Percentiles rank a stretch among this genome's conserved stretches.
These are phyloP conservation scores for Yamadazyma dendronema DNA, from an alignment of 1,139 yeast species.

Conservation along the genomic window DNA sequence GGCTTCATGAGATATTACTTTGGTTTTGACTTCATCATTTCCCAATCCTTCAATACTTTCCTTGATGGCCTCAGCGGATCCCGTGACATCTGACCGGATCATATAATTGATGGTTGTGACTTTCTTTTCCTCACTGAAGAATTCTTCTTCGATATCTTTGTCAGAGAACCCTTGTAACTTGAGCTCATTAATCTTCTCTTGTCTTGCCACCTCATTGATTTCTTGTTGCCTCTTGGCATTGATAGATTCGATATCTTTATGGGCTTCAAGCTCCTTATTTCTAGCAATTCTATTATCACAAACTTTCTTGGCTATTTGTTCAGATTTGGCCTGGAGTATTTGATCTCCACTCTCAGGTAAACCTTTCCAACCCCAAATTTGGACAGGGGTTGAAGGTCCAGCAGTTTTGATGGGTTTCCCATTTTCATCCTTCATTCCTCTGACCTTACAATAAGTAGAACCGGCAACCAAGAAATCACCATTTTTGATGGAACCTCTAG, in stretches of 20 bases:
- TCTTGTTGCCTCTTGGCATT: conserved; percentile 57
- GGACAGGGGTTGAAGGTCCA: conserved; percentile 88
- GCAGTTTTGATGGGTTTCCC: conserved; percentile 68
- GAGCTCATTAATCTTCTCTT: conserved; percentile 53
- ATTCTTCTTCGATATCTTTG: conserved; percentile 29
- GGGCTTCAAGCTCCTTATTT: conserved; percentile 57
- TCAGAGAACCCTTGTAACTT: conserved; percentile 56
- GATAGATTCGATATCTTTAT: conserved; percentile 65
- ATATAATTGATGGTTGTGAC: conserved; percentile 42
- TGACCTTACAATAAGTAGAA: conserved; percentile 79
- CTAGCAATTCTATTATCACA: conserved; percentile 60
- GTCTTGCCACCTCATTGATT: conserved; percentile 45
- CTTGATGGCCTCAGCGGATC: conserved; percentile 59
- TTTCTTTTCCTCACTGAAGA: conserved; percentile 22
- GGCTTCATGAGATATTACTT: conserved; percentile 70
- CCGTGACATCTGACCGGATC: conserved; percentile 85
- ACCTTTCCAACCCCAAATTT: conserved; percentile 92
- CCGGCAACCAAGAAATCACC: conserved; percentile 84
- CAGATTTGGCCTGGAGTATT: conserved; percentile 72
- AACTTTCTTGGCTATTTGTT: conserved; percentile 73
- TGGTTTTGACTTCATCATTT: conserved; percentile 75
- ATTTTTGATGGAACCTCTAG: conserved; percentile 70
- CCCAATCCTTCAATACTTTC: conserved; percentile 83
- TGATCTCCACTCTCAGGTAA: conserved; percentile 91
- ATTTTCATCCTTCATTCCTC: conserved; percentile 74